Evolutionary conservation across 2,329 filamentous ascomycete genomes (phyloP).

Genomic region (Neopestalotiopsis clavispora): DNA sequence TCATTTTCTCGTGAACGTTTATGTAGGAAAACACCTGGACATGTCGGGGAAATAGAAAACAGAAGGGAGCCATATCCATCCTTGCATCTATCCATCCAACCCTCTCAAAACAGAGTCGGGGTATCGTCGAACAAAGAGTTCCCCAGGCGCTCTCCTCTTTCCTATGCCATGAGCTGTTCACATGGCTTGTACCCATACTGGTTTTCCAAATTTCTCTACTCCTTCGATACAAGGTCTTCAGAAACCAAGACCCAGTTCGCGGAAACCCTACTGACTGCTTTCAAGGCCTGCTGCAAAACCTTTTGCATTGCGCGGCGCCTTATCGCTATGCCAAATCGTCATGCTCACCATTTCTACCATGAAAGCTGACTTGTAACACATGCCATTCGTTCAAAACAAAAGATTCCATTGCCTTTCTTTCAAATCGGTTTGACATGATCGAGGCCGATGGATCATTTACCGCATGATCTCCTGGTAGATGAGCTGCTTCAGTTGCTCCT

Average conservation of each 20-base stretch:
- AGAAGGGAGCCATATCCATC: constrained; percentile 13
- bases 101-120: constrained; percentile 10
- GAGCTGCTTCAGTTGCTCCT: constrained; percentile 95
- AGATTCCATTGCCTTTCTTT: not conserved
- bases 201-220: not conserved
- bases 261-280: not conserved
- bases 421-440: not conserved
- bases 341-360: not conserved
- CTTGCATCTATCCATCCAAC: constrained; percentile 16
- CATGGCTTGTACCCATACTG: not conserved
- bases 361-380: not conserved
- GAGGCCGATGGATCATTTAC: constrained; percentile 35
- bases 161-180: not conserved
- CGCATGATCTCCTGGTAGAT: constrained; percentile 97
- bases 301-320: constrained; percentile 1
- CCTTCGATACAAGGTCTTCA: not conserved
- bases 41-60: not conserved
- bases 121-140: constrained; percentile 5
- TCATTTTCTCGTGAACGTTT: constrained; percentile 10
- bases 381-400: not conserved
- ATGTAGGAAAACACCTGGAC: constrained; percentile 9
- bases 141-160: not conserved
- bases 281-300: not conserved
- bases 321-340: constrained; percentile 8
- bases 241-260: not conserved